These are phyloP conservation scores for Pulveroboletus sp. DNA, from an alignment of 768 basidiomycete species.

Conservation along the genomic window DNA sequence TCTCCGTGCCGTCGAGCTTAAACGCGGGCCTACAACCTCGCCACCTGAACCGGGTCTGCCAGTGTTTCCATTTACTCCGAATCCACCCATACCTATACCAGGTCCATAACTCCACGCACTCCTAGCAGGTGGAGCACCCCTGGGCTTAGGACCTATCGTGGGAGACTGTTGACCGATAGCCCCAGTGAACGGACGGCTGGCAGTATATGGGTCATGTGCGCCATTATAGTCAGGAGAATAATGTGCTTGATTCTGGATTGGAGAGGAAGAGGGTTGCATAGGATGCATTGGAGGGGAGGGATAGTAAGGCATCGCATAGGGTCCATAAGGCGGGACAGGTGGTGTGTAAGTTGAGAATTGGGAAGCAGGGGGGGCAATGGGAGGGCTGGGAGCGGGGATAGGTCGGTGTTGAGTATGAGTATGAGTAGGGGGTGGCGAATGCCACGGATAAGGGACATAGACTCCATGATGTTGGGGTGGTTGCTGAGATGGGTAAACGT, in stretches of 20 bases:
- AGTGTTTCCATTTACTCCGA: slow-evolving; percentile 27
- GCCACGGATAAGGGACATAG: slow-evolving; percentile 31
- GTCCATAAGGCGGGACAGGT: slow-evolving; percentile 29
- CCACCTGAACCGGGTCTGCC: slow-evolving; percentile 26
- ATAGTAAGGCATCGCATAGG: slow-evolving; percentile 33
- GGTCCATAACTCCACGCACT: slow-evolving; percentile 70
- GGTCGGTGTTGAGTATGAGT: slow-evolving; percentile 39
- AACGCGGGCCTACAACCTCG: slow-evolving; percentile 61
- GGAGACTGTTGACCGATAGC: slow-evolving; percentile 29
- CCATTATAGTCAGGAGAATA: slow-evolving; percentile 29
- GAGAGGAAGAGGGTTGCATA: slow-evolving; percentile 24
- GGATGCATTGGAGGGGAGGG: slow-evolving; percentile 29
- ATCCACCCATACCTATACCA: slow-evolving; percentile 49
- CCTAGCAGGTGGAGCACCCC: slow-evolving; percentile 40
- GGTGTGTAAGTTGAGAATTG: slow-evolving; percentile 32
- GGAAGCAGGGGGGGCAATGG: slow-evolving; percentile 28
- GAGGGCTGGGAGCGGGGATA: slow-evolving; percentile 28
- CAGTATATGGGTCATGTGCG: slow-evolving; percentile 21
- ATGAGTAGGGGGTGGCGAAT: slow-evolving; percentile 34
- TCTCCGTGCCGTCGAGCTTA: slow-evolving; percentile 49
- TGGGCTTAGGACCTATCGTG: slow-evolving; percentile 22
- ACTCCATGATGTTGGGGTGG: slow-evolving; percentile 29
- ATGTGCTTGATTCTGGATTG: slow-evolving; percentile 23
- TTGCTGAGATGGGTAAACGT: slow-evolving; percentile 31
- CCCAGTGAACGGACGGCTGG: slow-evolving; percentile 26